Conservation (phyloP, 306 rosid species). For the Hylodesmum podocarpum region DNA sequence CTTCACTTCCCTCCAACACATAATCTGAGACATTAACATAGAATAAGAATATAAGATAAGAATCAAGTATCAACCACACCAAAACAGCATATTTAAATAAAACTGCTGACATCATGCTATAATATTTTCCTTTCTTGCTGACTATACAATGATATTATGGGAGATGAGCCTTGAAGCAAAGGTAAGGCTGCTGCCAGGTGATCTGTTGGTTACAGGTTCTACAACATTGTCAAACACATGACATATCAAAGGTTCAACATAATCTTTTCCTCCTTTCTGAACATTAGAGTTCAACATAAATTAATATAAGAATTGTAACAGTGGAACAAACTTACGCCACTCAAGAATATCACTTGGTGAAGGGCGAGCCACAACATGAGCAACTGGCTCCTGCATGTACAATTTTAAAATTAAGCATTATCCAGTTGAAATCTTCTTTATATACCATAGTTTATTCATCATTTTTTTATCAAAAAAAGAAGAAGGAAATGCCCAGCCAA, state of each 20-base stretch:
- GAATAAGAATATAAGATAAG: slow-evolving; percentile 33
- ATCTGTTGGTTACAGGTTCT: neutral
- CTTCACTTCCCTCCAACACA: slow-evolving; percentile 97
- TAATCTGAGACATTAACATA: slow-evolving; percentile 60
- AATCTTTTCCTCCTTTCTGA: neutral
- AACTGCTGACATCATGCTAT: slow-evolving; percentile 3
- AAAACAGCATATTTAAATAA: slow-evolving; percentile 18
- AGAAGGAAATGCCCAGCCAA: neutral
- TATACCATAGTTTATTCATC: neutral
- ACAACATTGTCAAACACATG: neutral
- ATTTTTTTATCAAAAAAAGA: neutral
- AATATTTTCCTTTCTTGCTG: neutral
- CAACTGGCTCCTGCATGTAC: slow-evolving; percentile 84
- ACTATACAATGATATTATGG: slow-evolving; percentile 2
- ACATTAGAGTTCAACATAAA: neutral
- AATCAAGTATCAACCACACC: slow-evolving; percentile 20
- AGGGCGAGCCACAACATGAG: slow-evolving; percentile 95
- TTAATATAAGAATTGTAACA: neutral
- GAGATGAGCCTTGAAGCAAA: neutral
- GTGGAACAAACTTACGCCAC: slow-evolving; percentile 85
- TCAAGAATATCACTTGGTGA: slow-evolving; percentile 94
- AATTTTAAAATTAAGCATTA: slow-evolving; percentile 32
- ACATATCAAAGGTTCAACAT: neutral
- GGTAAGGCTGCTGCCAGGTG: neutral
- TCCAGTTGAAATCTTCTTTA: neutral